Base-by-base conservation (phyloP, 1,284 basidiomycete genomes). In the Cryptococcus sp. region DNA sequence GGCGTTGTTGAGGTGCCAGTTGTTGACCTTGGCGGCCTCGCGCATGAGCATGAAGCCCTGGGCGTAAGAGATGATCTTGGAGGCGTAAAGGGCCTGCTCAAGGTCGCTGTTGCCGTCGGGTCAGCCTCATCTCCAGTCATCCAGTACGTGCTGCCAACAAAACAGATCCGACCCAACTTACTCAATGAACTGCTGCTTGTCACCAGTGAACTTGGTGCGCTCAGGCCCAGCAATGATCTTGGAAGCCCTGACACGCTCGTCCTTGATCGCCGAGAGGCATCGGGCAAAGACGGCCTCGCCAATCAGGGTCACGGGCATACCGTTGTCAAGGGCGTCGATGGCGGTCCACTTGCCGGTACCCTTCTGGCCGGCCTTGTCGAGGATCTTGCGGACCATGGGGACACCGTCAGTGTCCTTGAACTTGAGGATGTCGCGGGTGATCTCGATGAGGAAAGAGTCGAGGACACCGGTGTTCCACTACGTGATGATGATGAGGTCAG, bases 321-420 rank as follows among this genome's bases (percentile, higher is more conserved):
- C 95, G 67, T 93, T 87, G 72, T 99, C 96, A 65, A 98, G 87
- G 61, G 96, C 96, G 75, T 93, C 91, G 73, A 98, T 90, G 64
- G 96, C 96, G 60, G 96, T 99, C 96, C 96, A 99, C 81, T 98
- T 98, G 59, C 96, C 96, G 65, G 96, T 99, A 77, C 96, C 96
- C 82, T 99, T 99, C 80, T 99, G 96, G 58, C 95, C 96, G 63
- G 96, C 96, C 73, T 88, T 77, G 78, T 97, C 94, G 64, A 97
- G 84, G 71, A 99, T 96, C 82, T 98, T 98, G 73, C 82, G 83
- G 64, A 98, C 85, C 65, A 98, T 84, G 56, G 92, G 89, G 70
- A 79, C 83, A 59, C 94, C 95, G 77, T 98, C 95, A 43, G 59
- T 67, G 76, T 98, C 96, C 77, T 97, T 94, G 85, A 89, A 96